Evolutionary conservation across 257 asterid genomes (phyloP).

Genomic region (Solanum stenotomum): DNA sequence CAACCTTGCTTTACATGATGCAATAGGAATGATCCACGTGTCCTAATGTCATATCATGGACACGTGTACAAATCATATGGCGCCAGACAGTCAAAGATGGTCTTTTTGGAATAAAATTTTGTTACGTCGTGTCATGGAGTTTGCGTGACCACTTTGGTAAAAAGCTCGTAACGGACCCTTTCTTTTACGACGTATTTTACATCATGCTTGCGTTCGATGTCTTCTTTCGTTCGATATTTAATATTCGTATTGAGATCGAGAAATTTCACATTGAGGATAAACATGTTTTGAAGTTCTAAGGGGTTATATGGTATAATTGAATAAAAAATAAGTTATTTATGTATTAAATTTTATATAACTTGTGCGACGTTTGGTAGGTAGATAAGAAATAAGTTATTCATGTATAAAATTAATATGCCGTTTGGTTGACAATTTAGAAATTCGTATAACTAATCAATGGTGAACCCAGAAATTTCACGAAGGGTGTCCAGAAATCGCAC

Average conservation of each 20-base stretch:
- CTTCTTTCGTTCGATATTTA: background rate
- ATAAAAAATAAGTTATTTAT: too few species aligned
- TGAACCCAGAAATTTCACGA: too few species aligned
- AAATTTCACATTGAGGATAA: too few species aligned
- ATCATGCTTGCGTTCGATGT: background rate
- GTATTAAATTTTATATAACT: too few species aligned
- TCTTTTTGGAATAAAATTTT: background rate
- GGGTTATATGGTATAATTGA: too few species aligned
- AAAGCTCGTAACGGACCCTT: background rate
- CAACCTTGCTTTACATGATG: background rate
- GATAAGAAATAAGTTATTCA: too few species aligned
- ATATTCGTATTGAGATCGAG: background rate
- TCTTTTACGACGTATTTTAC: background rate
- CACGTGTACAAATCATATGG: slow-evolving; percentile 1
- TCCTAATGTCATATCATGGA: accelerated
- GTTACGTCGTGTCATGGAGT: slow-evolving; percentile 10
- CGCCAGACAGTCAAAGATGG: background rate
- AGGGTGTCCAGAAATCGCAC: too few species aligned
- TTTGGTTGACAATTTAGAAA: too few species aligned
- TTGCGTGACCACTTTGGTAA: background rate
- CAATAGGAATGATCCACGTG: background rate
- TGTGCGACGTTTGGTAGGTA: too few species aligned
- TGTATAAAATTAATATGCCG: too few species aligned
- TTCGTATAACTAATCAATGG: too few species aligned
- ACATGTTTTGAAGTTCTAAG: background rate